Conservation (phyloP, 2,329 filamentous ascomycete genomes). For the Cladosporium sp. region DNA sequence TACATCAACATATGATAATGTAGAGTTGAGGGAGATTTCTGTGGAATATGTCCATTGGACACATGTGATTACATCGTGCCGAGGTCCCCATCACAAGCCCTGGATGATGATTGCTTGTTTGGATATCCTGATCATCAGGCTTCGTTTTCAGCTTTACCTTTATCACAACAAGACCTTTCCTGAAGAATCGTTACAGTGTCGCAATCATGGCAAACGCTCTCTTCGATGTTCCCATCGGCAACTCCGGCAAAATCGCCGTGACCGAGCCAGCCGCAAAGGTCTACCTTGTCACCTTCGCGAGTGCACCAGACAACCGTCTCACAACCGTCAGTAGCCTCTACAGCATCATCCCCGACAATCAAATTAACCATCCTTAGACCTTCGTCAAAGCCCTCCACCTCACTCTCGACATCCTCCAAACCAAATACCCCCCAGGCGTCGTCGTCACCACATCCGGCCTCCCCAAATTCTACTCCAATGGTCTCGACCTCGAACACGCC, state of each 20-base stretch:
- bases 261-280: constrained; percentile 62
- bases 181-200: not conserved
- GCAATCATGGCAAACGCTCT: constrained; percentile 23
- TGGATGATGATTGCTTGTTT: not conserved
- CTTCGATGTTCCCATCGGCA: constrained; percentile 36
- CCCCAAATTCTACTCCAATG: constrained; percentile 80
- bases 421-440: constrained; percentile 68
- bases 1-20: not conserved
- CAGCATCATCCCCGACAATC: not conserved
- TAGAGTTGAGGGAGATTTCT: not conserved
- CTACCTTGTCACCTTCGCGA: constrained; percentile 73
- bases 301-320: constrained; percentile 75
- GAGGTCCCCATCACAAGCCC: constrained; percentile 8
- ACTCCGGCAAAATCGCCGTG: constrained; percentile 57
- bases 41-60: not conserved
- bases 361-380: constrained; percentile 30
- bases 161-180: not conserved
- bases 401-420: constrained; percentile 75
- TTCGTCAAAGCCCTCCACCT: constrained; percentile 69
- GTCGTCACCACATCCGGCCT: constrained; percentile 76
- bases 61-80: constrained; percentile 15
- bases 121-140: not conserved
- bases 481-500: constrained; percentile 74
- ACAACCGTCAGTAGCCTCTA: constrained; percentile 49
- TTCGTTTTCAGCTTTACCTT: not conserved